Percentiles rank a stretch among this genome's conserved stretches.
These are phyloP conservation scores for Annulohypoxylon nitens DNA, from an alignment of 495 filamentous ascomycete species.

Conservation along the genomic window DNA sequence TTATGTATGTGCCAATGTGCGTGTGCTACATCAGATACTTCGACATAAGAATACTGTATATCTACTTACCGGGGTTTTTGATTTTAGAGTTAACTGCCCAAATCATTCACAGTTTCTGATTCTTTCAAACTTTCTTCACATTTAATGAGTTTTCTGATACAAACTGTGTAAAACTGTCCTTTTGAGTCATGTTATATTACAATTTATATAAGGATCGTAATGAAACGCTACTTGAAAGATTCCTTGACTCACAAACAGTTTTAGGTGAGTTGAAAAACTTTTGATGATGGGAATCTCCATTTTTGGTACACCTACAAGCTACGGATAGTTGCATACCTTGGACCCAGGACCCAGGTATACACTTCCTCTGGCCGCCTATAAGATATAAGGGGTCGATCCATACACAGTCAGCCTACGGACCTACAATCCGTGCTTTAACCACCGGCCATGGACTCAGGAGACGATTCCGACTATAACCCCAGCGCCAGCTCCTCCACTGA, in stretches of 20 bases:
- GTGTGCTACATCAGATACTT: background rate
- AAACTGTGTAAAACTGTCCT: background rate
- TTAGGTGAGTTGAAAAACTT: background rate
- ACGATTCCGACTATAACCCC: slow-evolving; percentile 10
- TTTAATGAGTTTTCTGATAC: background rate
- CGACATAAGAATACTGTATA: background rate
- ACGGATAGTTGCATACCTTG: slow-evolving; percentile 40
- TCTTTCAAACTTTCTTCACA: background rate
- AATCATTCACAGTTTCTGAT: background rate
- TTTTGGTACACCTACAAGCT: background rate
- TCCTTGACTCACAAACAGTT: background rate
- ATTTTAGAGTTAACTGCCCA: background rate
- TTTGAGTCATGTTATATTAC: background rate
- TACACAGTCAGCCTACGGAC: background rate
- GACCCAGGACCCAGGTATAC: background rate
- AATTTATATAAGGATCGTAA: background rate
- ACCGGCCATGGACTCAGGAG: slow-evolving; percentile 19
- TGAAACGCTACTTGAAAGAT: background rate
- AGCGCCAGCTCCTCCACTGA: background rate
- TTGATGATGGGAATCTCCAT: background rate
- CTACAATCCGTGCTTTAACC: background rate
- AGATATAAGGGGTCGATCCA: background rate
- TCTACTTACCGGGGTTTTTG: background rate
- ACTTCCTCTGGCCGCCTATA: background rate
- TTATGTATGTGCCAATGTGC: background rate